Conservation (phyloP, 2,329 filamentous ascomycete species). For the Cladorrhinum sp. region DNA sequence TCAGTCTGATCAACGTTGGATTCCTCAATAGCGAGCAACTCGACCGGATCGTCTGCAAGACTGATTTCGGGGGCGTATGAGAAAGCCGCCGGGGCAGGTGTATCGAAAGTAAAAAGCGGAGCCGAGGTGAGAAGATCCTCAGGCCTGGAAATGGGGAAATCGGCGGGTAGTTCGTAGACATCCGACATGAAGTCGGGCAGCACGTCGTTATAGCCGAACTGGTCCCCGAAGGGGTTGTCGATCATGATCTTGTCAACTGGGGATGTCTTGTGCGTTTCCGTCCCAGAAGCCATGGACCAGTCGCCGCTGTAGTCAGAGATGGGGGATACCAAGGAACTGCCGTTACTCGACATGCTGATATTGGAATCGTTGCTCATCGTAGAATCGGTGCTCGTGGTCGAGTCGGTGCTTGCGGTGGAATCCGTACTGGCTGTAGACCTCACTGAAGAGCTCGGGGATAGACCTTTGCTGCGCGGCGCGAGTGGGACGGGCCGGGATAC, state of each 20-base stretch:
- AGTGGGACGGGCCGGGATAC: constrained; percentile 18
- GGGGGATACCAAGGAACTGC: constrained; percentile 44
- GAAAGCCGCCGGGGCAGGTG: constrained; percentile 14
- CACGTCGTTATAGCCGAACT: constrained; percentile 22
- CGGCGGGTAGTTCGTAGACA: constrained; percentile 38
- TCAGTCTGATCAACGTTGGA: constrained; percentile 20
- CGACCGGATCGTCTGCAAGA: constrained; percentile 31
- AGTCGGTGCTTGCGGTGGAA: constrained; percentile 33
- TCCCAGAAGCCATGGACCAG: constrained; percentile 41
- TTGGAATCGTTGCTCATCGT: constrained; percentile 21
- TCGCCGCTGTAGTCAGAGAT: constrained; percentile 43
- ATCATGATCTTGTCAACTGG: constrained; percentile 38
- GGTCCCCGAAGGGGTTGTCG: constrained; percentile 30
- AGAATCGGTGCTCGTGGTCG: background rate
- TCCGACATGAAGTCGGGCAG: constrained; percentile 35
- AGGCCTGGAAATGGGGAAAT: constrained; percentile 27
- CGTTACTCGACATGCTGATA: constrained; percentile 37
- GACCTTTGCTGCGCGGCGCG: constrained; percentile 38
- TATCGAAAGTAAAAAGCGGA: constrained; percentile 33
- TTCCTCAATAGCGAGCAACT: constrained; percentile 22
- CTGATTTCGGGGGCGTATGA: constrained; percentile 38
- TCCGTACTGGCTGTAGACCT: constrained; percentile 43
- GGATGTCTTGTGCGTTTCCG: constrained; percentile 45
- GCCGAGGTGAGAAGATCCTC: constrained; percentile 31
- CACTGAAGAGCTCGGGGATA: constrained; percentile 48